Conservation (phyloP, 352 stramenopile genomes). For the Phytophthora litchii region DNA sequence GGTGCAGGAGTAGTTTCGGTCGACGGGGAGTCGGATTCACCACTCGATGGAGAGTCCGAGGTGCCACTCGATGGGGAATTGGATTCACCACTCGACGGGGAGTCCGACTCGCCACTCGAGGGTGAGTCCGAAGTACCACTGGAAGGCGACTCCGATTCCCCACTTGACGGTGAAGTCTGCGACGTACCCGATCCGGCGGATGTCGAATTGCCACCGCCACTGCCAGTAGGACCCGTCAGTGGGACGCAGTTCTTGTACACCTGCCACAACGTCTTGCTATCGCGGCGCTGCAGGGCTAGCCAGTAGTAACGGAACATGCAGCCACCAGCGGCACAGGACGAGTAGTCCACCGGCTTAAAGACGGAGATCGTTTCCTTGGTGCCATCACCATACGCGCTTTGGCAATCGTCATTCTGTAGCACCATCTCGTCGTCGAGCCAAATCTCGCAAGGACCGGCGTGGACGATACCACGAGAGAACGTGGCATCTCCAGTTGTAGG, state of each 20-base stretch:
- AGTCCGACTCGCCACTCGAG: background rate
- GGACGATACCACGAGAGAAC: conserved; percentile 36
- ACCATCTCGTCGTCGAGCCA: conserved; percentile 48
- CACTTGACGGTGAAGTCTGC: conserved; percentile 6
- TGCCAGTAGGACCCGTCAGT: conserved; percentile 25
- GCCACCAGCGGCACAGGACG: conserved; percentile 28
- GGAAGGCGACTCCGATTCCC: conserved; percentile 3
- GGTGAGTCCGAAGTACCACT: background rate
- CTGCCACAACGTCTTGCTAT: conserved; percentile 37
- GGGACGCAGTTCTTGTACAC: conserved; percentile 56
- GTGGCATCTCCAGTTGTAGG: conserved; percentile 25
- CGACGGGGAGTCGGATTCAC: conserved; percentile 9
- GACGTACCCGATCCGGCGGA: conserved; percentile 6
- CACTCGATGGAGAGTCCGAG: conserved; percentile 1
- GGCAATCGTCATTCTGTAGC: conserved; percentile 44
- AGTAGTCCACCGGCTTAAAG: conserved; percentile 48
- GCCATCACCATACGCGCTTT: conserved; percentile 36
- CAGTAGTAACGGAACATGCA: conserved; percentile 57
- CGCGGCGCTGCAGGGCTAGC: conserved; percentile 42
- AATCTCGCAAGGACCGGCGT: conserved; percentile 44
- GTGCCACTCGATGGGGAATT: background rate
- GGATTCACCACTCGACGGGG: background rate
- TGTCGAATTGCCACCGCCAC: conserved; percentile 20
- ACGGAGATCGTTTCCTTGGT: conserved; percentile 23
- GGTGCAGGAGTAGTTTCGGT: conserved; percentile 6